Base-by-base conservation (phyloP, 225 moss, liverwort and hornwort species). In the Polytrichum formosum region DNA sequence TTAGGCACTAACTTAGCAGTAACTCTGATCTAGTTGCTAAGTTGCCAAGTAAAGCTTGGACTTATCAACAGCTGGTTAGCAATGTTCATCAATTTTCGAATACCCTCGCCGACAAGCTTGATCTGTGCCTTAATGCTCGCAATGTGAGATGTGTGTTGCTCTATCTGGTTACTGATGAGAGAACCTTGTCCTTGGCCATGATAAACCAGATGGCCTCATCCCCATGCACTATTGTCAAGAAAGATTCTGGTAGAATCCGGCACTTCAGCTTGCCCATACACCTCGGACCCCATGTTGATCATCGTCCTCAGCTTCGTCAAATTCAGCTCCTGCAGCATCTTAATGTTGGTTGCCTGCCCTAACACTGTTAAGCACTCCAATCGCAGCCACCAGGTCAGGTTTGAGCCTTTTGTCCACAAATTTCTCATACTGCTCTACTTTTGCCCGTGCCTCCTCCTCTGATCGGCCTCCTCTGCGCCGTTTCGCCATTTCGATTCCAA, bases 211-310 rank as follows among this genome's bases (percentile, higher is more conserved):
- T 64, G 0, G 93, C 91, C 80, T 94, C 97, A 60, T 91, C 84
- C 80, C 85, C 80, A 0, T n/a, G n/a, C 1, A 94, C 97, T 54
- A 94, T 84, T 26, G 26, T 26, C 26, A 26, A 98, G 92, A 6
- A 85, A 91, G 25, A 98, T 90, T 18, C 74, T 78, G 1, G 94
- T 85, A 1, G 91, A 76, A 74, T 98, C 92, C 0, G 83, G 88
- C 83, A 92, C 97, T 63, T 94, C 97, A 18, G 94, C 97, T 78
- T 94, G 92, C 0, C 76, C 91, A 63, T 94, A 98, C 13, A 98
- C 80, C 72, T 94, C 92, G 9, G 90, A 92, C 53, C 97, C 97
- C 64, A 94, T 71, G 73, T 94, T 98, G 67, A 94, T 84, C 92
- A 98, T 92, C 53, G 88, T 87, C 76, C 90, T 82, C 68, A 94